These are phyloP conservation scores for Bacterosira constricta DNA, from an alignment of 108 stramenopile species.

Conservation along the genomic window DNA sequence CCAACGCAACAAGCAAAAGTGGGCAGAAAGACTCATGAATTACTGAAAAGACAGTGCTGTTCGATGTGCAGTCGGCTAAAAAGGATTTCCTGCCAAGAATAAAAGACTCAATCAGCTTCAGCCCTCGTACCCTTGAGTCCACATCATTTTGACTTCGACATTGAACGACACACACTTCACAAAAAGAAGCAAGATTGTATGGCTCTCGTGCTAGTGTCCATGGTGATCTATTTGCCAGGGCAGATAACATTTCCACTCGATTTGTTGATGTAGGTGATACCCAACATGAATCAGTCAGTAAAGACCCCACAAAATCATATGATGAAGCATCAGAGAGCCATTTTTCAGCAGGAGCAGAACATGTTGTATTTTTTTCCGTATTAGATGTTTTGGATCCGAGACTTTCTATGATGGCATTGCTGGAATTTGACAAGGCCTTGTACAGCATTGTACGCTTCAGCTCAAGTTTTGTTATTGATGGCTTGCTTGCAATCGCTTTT, in stretches of 20 bases:
- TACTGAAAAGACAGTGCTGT: constrained; percentile 18
- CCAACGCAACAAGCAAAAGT: constrained; percentile 25
- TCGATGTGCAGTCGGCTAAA: constrained; percentile 6
- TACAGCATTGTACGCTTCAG: background rate
- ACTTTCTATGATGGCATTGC: constrained; percentile 27
- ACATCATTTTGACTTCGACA: constrained; percentile 12
- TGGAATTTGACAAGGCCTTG: constrained; percentile 14
- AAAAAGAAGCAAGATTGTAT: constrained; percentile 49
- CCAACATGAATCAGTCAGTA: constrained; percentile 24
- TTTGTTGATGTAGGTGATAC: constrained; percentile 8
- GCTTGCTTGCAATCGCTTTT: constrained; percentile 7
- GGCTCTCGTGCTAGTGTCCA: constrained; percentile 43
- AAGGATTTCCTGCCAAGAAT: constrained; percentile 27
- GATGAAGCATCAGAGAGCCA: constrained; percentile 39
- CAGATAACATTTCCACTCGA: constrained; percentile 25
- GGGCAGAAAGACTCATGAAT: constrained; percentile 37
- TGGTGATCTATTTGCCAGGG: constrained; percentile 27
- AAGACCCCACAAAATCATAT: constrained; percentile 41
- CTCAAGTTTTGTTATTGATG: background rate
- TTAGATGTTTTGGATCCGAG: background rate
- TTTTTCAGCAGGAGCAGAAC: constrained; percentile 22
- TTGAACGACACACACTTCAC: constrained; percentile 31
- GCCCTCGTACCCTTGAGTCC: constrained; percentile 13
- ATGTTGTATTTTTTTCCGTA: background rate
- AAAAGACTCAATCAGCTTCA: constrained; percentile 45